These are phyloP conservation scores for Groenewaldozyma auringiensis DNA, from an alignment of 1,139 yeast species.

Conservation along the genomic window DNA sequence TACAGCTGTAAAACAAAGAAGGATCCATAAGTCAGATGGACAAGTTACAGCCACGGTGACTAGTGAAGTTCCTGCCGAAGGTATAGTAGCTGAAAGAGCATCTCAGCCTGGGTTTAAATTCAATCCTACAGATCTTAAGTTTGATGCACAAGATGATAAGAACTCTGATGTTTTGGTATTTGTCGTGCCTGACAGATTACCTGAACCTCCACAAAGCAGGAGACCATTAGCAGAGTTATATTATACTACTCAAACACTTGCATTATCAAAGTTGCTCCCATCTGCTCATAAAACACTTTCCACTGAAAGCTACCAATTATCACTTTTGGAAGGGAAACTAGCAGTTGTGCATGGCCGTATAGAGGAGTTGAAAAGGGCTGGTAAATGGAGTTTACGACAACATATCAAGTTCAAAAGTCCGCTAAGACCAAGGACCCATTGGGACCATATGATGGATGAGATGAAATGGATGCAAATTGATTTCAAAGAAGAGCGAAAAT, in stretches of 20 bases:
- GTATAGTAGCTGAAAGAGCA: neutral
- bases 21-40: neutral
- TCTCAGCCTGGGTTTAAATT: neutral
- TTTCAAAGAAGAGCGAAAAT: conserved; percentile 61
- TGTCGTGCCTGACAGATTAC: conserved; percentile 31
- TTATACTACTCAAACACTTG: conserved; percentile 81
- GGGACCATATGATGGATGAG: conserved; percentile 73
- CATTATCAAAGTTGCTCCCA: conserved; percentile 71
- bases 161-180: conserved; percentile 25
- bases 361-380: conserved; percentile 80
- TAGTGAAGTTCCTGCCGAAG: neutral
- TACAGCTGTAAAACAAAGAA: neutral
- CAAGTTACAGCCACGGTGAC: neutral
- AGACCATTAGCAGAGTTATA: conserved; percentile 73
- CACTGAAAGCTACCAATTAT: conserved; percentile 77
- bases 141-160: neutral
- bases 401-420: conserved; percentile 71
- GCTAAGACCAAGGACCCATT: conserved; percentile 46
- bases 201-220: conserved; percentile 29
- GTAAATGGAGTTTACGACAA: conserved; percentile 88
- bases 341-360: conserved; percentile 89
- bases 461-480: conserved; percentile 81
- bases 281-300: conserved; percentile 79
- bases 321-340: conserved; percentile 85
- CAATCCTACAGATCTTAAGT: neutral